Conservation (phyloP, 2,329 filamentous ascomycete genomes). For the Xylaria sp. region DNA sequence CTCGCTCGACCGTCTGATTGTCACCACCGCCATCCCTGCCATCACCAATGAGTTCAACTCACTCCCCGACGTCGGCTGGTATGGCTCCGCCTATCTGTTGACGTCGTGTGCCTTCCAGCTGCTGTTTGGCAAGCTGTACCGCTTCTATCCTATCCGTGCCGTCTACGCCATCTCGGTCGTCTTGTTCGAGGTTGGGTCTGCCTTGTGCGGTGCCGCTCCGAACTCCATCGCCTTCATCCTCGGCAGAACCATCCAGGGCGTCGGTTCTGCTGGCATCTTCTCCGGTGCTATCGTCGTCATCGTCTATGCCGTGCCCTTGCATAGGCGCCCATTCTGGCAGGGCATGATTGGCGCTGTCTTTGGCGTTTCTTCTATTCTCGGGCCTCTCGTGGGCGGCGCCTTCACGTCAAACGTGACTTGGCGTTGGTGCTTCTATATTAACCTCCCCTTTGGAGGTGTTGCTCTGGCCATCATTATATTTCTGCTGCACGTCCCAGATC, state of each 20-base stretch:
- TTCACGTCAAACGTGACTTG: conserved; percentile 53
- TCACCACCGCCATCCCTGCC: conserved; percentile 53
- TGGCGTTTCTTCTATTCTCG: conserved; percentile 50
- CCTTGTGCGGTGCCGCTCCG: conserved; percentile 54
- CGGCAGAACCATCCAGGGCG: conserved; percentile 54
- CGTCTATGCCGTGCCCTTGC: conserved; percentile 50
- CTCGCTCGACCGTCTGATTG: conserved; percentile 52
- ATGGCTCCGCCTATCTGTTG: conserved; percentile 53
- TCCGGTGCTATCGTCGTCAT: conserved; percentile 51
- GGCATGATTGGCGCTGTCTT: conserved; percentile 52
- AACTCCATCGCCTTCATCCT: conserved; percentile 54
- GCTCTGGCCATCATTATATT: conserved; percentile 46
- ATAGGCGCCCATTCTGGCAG: conserved; percentile 50
- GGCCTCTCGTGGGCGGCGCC: conserved; percentile 52
- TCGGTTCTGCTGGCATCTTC: conserved; percentile 54
- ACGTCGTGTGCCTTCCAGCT: conserved; percentile 54
- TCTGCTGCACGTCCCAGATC: conserved; percentile 44
- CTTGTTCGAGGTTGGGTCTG: conserved; percentile 54
- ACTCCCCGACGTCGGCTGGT: conserved; percentile 54
- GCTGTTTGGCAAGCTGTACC: conserved; percentile 54
- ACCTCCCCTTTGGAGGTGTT: conserved; percentile 52
- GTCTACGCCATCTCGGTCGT: conserved; percentile 48
- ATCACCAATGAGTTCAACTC: conserved; percentile 54
- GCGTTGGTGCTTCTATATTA: conserved; percentile 55
- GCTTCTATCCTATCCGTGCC: conserved; percentile 51